A percentile compares a stretch with the other conserved stretches of the same genome.
These are phyloP conservation scores for Penicillium fimorum DNA, from an alignment of 495 filamentous ascomycete genomes.

Conservation along the genomic window DNA sequence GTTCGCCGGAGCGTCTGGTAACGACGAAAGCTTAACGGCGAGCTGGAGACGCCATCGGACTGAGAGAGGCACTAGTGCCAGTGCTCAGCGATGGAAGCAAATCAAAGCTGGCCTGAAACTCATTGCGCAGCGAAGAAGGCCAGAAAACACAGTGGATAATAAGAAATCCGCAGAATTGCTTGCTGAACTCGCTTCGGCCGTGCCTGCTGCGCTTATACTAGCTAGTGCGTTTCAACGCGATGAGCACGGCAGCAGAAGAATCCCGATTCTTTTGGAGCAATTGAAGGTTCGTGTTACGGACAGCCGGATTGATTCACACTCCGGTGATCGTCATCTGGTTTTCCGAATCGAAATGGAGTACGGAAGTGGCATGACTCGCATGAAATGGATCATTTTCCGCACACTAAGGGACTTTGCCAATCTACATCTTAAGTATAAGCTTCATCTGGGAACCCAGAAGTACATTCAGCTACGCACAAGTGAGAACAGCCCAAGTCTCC, in stretches of 20 bases:
- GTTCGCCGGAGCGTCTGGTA: constrained; percentile 60
- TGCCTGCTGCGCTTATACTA: constrained; percentile 86
- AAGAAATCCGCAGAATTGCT: constrained; percentile 95
- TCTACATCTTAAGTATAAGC: constrained; percentile 87
- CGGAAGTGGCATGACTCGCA: constrained; percentile 88
- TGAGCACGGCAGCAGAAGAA: constrained; percentile 90
- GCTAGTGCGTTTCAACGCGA: constrained; percentile 97
- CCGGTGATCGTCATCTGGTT: constrained; percentile 76
- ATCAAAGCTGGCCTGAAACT: constrained; percentile 82
- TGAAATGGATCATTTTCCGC: constrained; percentile 94
- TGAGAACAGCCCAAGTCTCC: constrained; percentile 59
- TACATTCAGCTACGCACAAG: constrained; percentile 62
- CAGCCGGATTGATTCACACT: constrained; percentile 61
- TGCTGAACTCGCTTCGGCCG: constrained; percentile 88
- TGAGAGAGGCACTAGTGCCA: constrained; percentile 69
- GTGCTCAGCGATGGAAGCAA: constrained; percentile 81
- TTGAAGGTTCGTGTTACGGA: constrained; percentile 85
- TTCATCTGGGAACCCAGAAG: constrained; percentile 76
- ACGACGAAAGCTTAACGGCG: constrained; percentile 45
- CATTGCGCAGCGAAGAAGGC: constrained; percentile 73
- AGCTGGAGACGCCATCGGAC: constrained; percentile 54
- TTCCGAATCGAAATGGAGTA: constrained; percentile 96
- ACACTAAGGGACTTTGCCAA: constrained; percentile 88
- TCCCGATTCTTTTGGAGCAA: constrained; percentile 93
- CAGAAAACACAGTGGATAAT: constrained; percentile 81